Conservation (phyloP, 129 eudicot species). For the Calendula officinalis region DNA sequence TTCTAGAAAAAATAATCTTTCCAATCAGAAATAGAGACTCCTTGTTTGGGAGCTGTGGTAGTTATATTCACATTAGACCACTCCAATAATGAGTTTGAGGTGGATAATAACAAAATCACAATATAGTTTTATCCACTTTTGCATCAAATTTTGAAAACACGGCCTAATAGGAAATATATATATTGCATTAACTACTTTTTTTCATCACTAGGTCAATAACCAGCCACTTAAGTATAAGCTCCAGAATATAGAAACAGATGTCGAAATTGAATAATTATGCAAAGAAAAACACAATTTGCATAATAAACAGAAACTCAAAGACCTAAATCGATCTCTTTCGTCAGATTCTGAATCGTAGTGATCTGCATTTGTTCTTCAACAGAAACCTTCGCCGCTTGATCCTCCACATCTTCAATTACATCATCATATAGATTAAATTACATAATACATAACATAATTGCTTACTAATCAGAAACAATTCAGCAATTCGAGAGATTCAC, state of each 20-base stretch:
- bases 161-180: neutral
- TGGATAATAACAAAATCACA: neutral
- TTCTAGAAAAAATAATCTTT: neutral
- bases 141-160: neutral
- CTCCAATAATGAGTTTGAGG: neutral
- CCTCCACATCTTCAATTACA: constrained; percentile 73
- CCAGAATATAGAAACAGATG: neutral
- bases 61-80: neutral
- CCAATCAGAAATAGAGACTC: constrained; percentile 1
- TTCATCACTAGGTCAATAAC: neutral
- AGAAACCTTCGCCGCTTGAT: constrained; percentile 71
- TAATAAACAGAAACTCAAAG: constrained; percentile 1
- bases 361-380: constrained; percentile 75
- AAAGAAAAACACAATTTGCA: neutral
- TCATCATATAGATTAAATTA: constrained; percentile 2
- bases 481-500: constrained; percentile 33
- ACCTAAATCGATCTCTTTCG: constrained; percentile 67
- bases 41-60: neutral
- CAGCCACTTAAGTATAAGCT: neutral
- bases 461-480: neutral
- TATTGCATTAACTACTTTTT: neutral
- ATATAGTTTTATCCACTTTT: neutral
- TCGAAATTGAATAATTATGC: neutral
- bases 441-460: neutral
- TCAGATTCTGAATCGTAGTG: constrained; percentile 65